phyloP scores from a whole-genome alignment of 192 early-diverging fungal genomes.

The Coemansia sp. region DNA sequence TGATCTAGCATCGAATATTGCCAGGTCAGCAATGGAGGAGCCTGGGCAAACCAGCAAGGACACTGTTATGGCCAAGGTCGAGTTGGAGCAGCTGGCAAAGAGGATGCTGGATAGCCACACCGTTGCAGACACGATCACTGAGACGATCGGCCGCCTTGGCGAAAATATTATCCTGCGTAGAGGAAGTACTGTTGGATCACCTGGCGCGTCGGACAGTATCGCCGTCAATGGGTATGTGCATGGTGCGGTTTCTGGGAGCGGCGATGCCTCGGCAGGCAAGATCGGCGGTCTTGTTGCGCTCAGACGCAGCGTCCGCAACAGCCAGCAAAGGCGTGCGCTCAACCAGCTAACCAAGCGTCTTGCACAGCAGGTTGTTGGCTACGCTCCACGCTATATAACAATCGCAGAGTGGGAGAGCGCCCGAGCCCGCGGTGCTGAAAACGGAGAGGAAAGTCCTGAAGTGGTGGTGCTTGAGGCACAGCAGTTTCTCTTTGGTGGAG shows the following conservation, averaged over 20 bases:
- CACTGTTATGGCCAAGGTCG: slow-evolving; percentile 10
- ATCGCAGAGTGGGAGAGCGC: slow-evolving; percentile 51
- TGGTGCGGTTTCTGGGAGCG: slow-evolving; percentile 50
- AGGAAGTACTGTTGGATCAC: slow-evolving; percentile 35
- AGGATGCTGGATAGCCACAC: slow-evolving; percentile 32
- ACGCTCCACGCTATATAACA: slow-evolving; percentile 61
- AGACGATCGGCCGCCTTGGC: slow-evolving; percentile 81
- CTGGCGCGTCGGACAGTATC: slow-evolving; percentile 15
- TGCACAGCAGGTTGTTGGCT: slow-evolving; percentile 88
- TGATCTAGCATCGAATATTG: slow-evolving; percentile 58
- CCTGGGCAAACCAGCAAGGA: background rate
- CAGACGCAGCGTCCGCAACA: slow-evolving; percentile 15
- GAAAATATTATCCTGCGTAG: slow-evolving; percentile 87
- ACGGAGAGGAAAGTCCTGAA: slow-evolving; percentile 23
- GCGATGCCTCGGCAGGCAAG: slow-evolving; percentile 61
- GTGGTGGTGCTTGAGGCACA: slow-evolving; percentile 65
- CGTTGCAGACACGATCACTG: slow-evolving; percentile 65
- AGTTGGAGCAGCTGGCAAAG: slow-evolving; percentile 9
- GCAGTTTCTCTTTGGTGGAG: slow-evolving; percentile 75
- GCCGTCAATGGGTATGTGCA: slow-evolving; percentile 74
- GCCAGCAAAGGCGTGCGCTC: slow-evolving; percentile 36
- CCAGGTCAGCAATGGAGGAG: slow-evolving; percentile 13
- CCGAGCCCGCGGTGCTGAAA: slow-evolving; percentile 10
- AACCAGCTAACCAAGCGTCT: slow-evolving; percentile 67
- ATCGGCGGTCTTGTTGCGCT: slow-evolving; percentile 79